phyloP scores from a whole-genome alignment of 192 early-diverging fungal species.

The Podila epicladia region DNA sequence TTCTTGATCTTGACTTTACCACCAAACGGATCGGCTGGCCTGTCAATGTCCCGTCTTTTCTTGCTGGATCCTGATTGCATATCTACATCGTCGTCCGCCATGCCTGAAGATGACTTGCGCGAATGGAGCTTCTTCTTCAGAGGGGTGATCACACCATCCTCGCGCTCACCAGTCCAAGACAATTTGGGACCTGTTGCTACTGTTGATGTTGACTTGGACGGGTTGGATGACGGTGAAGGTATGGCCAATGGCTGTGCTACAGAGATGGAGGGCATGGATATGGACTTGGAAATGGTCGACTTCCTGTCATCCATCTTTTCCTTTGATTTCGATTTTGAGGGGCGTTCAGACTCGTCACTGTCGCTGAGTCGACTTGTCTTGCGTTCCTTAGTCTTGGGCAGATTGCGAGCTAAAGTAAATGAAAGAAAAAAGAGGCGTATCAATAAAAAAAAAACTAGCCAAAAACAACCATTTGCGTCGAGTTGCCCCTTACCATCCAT shows the following conservation, averaged over 20 bases:
- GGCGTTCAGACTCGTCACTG: constrained; percentile 31
- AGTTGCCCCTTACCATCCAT: constrained; percentile 23
- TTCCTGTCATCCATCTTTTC: constrained; percentile 9
- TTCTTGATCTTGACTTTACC: constrained; percentile 52
- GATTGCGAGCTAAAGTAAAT: constrained; percentile 13
- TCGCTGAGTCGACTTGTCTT: constrained; percentile 24
- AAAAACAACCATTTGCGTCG: background rate
- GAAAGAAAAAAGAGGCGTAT: background rate
- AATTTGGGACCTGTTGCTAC: background rate
- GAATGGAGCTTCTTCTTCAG: constrained; percentile 30
- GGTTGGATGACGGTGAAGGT: constrained; percentile 1
- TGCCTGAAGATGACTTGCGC: constrained; percentile 14
- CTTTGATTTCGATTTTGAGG: constrained; percentile 3
- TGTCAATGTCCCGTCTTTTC: constrained; percentile 37
- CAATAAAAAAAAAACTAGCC: background rate
- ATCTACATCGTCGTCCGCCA: constrained; percentile 12
- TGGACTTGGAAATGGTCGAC: constrained; percentile 14
- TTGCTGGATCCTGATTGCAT: constrained; percentile 24
- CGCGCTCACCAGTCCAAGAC: constrained; percentile 7
- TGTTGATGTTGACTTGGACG: background rate
- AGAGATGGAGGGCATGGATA: constrained; percentile 26
- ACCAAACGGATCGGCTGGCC: constrained; percentile 29
- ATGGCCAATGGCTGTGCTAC: background rate
- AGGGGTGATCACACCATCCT: background rate
- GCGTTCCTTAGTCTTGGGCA: constrained; percentile 37